Evolutionary conservation across 2,329 filamentous ascomycete genomes (phyloP).

Genomic region (Penicillium oxalicum): DNA sequence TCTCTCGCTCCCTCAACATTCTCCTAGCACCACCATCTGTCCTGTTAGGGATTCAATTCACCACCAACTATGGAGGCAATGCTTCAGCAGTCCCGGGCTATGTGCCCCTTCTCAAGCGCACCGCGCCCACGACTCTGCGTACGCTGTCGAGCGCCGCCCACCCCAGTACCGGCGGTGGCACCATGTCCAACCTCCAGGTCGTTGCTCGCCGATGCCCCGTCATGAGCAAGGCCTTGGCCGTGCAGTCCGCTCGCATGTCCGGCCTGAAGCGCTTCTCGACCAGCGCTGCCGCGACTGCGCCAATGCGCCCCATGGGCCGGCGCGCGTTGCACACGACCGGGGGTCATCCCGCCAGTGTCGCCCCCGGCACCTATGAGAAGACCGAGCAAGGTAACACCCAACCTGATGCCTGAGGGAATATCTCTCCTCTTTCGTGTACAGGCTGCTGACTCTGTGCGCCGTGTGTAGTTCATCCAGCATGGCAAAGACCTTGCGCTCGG

Average conservation of each 20-base stretch:
- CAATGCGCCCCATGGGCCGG: slow-evolving; percentile 51
- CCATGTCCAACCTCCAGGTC: slow-evolving; percentile 94
- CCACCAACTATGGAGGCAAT: slow-evolving; percentile 71
- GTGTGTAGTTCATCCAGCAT: slow-evolving; percentile 20
- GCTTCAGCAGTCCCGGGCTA: slow-evolving; percentile 87
- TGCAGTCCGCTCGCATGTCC: slow-evolving; percentile 55
- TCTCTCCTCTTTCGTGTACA: not conserved
- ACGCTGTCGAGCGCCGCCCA: slow-evolving; percentile 67
- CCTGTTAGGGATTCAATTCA: slow-evolving; percentile 5
- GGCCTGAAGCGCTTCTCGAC: slow-evolving; percentile 37
- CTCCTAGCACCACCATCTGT: not conserved
- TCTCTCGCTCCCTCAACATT: not conserved
- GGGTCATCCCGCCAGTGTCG: slow-evolving; percentile 71
- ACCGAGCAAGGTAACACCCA: slow-evolving; percentile 45
- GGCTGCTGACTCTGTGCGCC: too few relatives aligned
- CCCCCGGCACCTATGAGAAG: slow-evolving; percentile 48
- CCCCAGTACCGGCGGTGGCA: slow-evolving; percentile 72
- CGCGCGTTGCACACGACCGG: slow-evolving; percentile 77
- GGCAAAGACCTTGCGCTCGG: slow-evolving; percentile 20
- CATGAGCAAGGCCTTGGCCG: slow-evolving; percentile 95
- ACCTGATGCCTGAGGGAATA: not conserved
- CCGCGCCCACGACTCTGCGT: slow-evolving; percentile 83
- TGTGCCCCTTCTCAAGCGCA: slow-evolving; percentile 98
- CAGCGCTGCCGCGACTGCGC: slow-evolving; percentile 28
- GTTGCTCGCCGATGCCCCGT: slow-evolving; percentile 92